Evolutionary conservation across 768 basidiomycete species (phyloP).

Genomic region (Tulasnella calospora): DNA sequence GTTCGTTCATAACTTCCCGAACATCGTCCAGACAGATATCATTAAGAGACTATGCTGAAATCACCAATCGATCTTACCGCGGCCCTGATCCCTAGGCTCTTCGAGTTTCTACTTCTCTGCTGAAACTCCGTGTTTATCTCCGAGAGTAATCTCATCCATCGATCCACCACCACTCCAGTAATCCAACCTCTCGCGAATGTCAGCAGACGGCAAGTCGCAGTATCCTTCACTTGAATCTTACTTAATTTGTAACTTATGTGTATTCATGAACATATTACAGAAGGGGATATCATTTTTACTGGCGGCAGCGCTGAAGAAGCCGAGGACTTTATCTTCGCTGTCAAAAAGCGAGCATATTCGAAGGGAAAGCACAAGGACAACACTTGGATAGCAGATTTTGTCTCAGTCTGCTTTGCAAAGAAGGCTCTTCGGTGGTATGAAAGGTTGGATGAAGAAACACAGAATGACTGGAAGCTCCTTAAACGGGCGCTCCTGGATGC

Average conservation of each 20-base stretch:
- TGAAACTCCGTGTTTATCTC: neutral
- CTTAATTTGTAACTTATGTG: neutral
- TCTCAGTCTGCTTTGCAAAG: neutral
- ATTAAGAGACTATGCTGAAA: too few species aligned
- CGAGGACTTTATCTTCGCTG: neutral
- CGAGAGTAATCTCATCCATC: neutral
- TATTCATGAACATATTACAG: too few species aligned
- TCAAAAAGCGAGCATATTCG: neutral
- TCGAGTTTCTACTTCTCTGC: too few species aligned
- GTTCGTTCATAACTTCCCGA: too few species aligned
- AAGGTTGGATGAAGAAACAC: neutral
- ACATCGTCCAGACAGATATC: too few species aligned
- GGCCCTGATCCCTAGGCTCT: too few species aligned
- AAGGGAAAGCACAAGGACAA: neutral
- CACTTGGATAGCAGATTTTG: constrained; percentile 7
- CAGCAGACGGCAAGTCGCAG: neutral
- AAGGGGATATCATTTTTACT: neutral
- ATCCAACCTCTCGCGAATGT: neutral
- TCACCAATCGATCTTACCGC: too few species aligned
- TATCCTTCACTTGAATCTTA: neutral
- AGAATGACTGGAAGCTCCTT: neutral
- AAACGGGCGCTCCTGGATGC: neutral
- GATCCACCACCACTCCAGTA: neutral
- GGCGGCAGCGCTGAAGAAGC: neutral
- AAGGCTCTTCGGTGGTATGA: constrained; percentile 13